Evolutionary conservation across 306 rosid genomes (phyloP).

Genomic region (Vicia faba): DNA sequence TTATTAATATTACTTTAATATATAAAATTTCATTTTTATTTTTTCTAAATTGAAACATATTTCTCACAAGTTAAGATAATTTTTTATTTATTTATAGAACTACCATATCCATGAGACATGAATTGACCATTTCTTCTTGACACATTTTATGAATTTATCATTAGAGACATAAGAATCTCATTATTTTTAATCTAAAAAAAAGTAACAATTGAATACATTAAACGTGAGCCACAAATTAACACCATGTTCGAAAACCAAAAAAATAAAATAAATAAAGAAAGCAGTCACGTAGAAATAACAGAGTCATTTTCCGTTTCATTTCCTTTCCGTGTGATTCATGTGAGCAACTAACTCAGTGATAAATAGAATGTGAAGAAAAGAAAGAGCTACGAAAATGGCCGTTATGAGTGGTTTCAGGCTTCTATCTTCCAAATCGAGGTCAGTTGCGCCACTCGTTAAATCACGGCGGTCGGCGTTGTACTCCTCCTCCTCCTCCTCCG

Average conservation of each 20-base stretch:
- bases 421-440: slow-evolving; percentile 33
- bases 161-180: background rate
- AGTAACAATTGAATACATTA: background rate
- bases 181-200: background rate
- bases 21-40: no score
- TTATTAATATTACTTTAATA: no score
- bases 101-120: background rate
- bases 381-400: slow-evolving; percentile 44
- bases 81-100: no score
- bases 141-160: background rate
- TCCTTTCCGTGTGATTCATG: background rate
- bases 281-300: background rate
- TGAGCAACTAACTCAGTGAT: background rate
- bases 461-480: slow-evolving; percentile 27
- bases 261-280: background rate
- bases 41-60: no score
- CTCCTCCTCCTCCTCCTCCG: slow-evolving; percentile 38
- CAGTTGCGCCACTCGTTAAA: background rate
- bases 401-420: slow-evolving; percentile 45
- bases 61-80: no score
- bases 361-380: slow-evolving; percentile 46
- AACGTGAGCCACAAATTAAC: background rate
- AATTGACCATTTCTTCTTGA: background rate
- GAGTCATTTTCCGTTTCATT: background rate
- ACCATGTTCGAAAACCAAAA: background rate